A percentile compares a stretch with the other conserved stretches of the same genome.
Evolutionary conservation across 2,329 filamentous ascomycete genomes (phyloP).

Genomic region (Pleomassaria siparia): DNA sequence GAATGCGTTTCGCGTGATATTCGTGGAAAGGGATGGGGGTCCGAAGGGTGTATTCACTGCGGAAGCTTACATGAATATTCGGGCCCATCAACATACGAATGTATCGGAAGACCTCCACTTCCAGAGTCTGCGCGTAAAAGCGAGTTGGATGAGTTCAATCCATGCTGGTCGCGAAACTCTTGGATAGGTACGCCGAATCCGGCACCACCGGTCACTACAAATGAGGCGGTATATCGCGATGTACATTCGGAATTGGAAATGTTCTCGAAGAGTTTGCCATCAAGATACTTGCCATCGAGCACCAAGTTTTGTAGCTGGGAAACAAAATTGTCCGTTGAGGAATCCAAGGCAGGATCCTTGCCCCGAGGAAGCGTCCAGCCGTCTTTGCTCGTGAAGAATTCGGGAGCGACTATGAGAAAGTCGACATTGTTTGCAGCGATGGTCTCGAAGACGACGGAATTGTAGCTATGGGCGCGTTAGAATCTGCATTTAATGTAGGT

Average conservation of each 20-base stretch:
- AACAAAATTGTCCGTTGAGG: constrained; percentile 3
- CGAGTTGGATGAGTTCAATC: constrained; percentile 4
- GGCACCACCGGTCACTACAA: constrained; percentile 7
- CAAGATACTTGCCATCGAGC: constrained; percentile 8
- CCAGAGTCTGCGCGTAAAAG: not conserved
- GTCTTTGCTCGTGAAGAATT: constrained; percentile 12
- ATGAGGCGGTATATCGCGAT: constrained; percentile 4
- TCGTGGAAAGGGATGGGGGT: no score
- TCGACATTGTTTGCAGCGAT: constrained; percentile 15
- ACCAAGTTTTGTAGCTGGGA: constrained; percentile 4
- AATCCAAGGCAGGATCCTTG: not conserved
- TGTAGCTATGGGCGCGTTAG: constrained; percentile 17
- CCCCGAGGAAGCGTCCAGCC: constrained; percentile 3
- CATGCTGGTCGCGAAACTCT: not conserved
- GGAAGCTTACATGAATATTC: not conserved
- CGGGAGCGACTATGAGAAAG: constrained; percentile 8
- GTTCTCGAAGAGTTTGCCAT: constrained; percentile 10
- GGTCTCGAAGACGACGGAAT: constrained; percentile 22
- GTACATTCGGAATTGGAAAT: constrained; percentile 9
- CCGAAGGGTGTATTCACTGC: not conserved
- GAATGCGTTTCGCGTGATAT: not conserved
- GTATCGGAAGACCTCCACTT: constrained; percentile 1
- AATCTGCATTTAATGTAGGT: not conserved
- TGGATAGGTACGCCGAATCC: constrained; percentile 9
- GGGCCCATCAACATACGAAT: not conserved